These are phyloP conservation scores for Isoetes taiwanensis DNA, from an alignment of 75 land plant species.

Conservation along the genomic window DNA sequence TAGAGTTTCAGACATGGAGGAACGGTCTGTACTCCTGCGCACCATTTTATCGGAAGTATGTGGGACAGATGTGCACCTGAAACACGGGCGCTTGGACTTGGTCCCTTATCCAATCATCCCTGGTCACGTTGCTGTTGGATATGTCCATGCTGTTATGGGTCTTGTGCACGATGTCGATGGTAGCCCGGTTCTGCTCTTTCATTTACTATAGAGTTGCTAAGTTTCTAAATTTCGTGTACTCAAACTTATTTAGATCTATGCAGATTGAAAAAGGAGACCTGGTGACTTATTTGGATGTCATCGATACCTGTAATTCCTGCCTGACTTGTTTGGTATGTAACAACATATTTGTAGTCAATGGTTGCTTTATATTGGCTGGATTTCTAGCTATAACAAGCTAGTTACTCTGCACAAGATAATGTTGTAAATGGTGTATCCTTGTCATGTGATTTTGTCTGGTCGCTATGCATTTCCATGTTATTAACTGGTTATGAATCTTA, in stretches of 20 bases:
- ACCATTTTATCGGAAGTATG: constrained; percentile 29
- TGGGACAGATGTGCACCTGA: constrained; percentile 40
- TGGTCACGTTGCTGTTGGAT: constrained; percentile 42
- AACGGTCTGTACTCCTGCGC: constrained; percentile 27
- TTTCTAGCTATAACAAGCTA: background rate
- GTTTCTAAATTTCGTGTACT: background rate
- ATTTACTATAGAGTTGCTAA: too few relatives aligned
- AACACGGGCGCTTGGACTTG: constrained; percentile 30
- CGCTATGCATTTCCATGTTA: too few relatives aligned
- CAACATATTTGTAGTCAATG: background rate
- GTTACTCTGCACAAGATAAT: background rate
- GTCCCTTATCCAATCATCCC: constrained; percentile 42
- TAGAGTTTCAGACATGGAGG: constrained; percentile 24
- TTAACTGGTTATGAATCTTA: too few relatives aligned
- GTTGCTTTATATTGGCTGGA: background rate
- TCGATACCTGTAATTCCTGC: constrained; percentile 41
- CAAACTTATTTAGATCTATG: background rate
- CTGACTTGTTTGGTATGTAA: constrained; percentile 28
- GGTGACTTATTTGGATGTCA: constrained; percentile 37
- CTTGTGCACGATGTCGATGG: constrained; percentile 28
- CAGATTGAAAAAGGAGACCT: constrained; percentile 28
- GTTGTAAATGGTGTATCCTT: background rate
- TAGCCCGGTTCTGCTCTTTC: constrained; percentile 6
- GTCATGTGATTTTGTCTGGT: too few relatives aligned
- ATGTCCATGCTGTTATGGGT: constrained; percentile 17